Conservation (phyloP, 1,139 yeast species). For the Yamadazyma songkhlaensis region DNA sequence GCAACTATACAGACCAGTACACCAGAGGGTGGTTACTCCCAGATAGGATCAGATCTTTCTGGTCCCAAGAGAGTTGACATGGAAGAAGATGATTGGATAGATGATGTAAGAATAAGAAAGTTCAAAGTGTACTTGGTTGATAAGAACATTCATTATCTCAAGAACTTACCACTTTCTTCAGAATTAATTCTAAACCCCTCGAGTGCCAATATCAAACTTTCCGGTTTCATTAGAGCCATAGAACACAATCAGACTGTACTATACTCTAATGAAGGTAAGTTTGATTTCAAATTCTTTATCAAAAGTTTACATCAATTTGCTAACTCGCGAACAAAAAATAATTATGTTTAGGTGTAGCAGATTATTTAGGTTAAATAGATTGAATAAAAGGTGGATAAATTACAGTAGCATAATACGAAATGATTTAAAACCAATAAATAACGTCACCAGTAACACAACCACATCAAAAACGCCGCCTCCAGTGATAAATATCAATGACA, state of each 20-base stretch:
- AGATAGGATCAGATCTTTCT: too few species aligned
- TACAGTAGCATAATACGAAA: constrained; percentile 6
- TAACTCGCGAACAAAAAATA: constrained; percentile 3
- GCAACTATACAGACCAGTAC: background rate
- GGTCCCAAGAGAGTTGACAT: too few species aligned
- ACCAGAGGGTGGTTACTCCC: too few species aligned
- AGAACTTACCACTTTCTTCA: constrained; percentile 4
- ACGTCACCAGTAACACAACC: background rate
- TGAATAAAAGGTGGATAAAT: constrained; percentile 7
- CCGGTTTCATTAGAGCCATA: constrained; percentile 3
- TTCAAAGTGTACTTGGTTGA: constrained; percentile 7
- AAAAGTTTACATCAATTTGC: constrained; percentile 5
- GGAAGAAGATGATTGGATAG: constrained; percentile 4
- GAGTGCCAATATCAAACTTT: background rate
- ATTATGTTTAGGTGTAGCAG: constrained; percentile 7
- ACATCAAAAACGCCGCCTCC: constrained; percentile 2
- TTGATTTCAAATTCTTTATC: constrained; percentile 4
- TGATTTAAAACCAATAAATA: constrained; percentile 1
- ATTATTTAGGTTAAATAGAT: constrained; percentile 6
- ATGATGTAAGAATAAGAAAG: constrained; percentile 2
- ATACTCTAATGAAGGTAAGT: background rate
- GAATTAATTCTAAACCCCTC: constrained; percentile 6
- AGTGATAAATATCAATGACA: background rate
- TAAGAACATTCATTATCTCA: background rate
- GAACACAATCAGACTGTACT: background rate